Evolutionary conservation across 352 stramenopile genomes (phyloP).

Genomic region (Pythium guiyangense): DNA sequence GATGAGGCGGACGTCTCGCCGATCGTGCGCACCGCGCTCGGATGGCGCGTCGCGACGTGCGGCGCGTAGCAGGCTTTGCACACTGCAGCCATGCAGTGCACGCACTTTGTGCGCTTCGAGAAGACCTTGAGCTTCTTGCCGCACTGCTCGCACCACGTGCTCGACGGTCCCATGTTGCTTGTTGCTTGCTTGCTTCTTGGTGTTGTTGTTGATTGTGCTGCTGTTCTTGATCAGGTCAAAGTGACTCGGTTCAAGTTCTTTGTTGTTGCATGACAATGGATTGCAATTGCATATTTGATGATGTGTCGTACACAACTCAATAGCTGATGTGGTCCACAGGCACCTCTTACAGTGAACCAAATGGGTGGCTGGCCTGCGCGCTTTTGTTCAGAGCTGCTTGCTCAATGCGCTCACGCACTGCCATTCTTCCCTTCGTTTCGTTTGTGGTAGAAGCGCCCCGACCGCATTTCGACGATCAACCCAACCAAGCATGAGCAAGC

Average conservation of each 20-base stretch:
- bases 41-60: conserved; percentile 51
- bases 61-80: conserved; percentile 49
- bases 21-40: conserved; percentile 10
- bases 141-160: conserved; percentile 52
- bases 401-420: neutral
- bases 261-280: neutral
- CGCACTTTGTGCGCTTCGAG: conserved; percentile 59
- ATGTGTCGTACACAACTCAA: too few relatives aligned
- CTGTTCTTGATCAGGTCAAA: neutral
- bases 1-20: neutral
- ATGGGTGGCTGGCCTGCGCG: neutral
- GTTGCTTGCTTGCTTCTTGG: neutral
- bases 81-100: conserved; percentile 53
- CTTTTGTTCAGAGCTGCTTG: neutral
- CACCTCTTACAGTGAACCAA: neutral
- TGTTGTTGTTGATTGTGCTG: neutral
- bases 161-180: conserved; percentile 32
- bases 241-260: neutral
- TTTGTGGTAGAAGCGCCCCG: conserved; percentile 62
- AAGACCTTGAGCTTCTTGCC: conserved; percentile 81
- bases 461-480: conserved; percentile 17
- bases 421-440: conserved; percentile 79
- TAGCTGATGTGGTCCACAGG: too few relatives aligned
- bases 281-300: too few relatives aligned
- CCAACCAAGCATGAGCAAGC: conserved; percentile 94